Evolutionary conservation across 2,329 filamentous ascomycete genomes (phyloP).

Genomic region (Calycina herbarum): DNA sequence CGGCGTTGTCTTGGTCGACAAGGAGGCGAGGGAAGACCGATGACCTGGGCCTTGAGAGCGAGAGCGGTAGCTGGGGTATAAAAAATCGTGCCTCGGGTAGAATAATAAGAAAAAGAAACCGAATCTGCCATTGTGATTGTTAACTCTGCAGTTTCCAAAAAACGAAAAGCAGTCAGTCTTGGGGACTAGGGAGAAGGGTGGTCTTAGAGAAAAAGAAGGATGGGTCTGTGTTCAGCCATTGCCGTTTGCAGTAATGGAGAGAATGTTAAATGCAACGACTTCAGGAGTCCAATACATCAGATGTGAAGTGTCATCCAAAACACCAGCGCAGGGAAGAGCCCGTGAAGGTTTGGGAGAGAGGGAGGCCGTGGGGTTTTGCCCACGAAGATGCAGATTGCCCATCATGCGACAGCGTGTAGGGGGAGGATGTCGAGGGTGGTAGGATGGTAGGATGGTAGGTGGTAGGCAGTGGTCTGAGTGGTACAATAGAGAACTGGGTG

Average conservation of each 20-base stretch:
- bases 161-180: neutral
- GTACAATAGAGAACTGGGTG: neutral
- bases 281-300: constrained; percentile 9
- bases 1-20: constrained; percentile 53
- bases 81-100: constrained; percentile 32
- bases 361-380: constrained; percentile 1
- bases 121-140: constrained; percentile 35
- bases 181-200: neutral
- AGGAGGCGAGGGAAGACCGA: constrained; percentile 41
- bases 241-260: constrained; percentile 9
- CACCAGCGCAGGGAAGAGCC: constrained; percentile 13
- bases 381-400: constrained; percentile 2
- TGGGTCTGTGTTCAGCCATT: constrained; percentile 8
- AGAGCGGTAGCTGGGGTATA: constrained; percentile 29
- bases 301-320: constrained; percentile 17
- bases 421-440: neutral
- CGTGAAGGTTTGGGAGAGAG: constrained; percentile 2
- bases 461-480: constrained; percentile 10
- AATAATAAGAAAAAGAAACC: constrained; percentile 27
- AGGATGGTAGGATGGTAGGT: neutral
- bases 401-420: constrained; percentile 14
- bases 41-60: constrained; percentile 19
- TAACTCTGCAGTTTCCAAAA: constrained; percentile 26
- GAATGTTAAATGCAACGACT: neutral
- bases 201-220: neutral